Evolutionary conservation across 2,329 filamentous ascomycete genomes (phyloP).

Genomic region (Graphilbum ipis-grandicollis): DNA sequence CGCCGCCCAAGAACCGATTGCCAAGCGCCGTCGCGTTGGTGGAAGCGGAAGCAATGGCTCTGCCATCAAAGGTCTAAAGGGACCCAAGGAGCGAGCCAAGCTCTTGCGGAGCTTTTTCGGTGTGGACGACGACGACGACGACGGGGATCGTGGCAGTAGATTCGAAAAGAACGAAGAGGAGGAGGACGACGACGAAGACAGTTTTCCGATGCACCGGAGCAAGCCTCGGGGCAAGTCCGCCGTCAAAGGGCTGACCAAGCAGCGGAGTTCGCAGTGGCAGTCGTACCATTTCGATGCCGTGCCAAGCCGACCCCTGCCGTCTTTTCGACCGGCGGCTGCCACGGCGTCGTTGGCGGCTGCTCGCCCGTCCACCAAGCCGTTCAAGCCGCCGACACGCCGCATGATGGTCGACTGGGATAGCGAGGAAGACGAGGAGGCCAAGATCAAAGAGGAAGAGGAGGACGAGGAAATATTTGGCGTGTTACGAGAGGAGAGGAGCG

Average conservation of each 20-base stretch:
- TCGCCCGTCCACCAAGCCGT: background rate
- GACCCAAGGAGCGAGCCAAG: background rate
- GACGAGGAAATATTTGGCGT: background rate
- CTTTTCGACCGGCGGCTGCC: background rate
- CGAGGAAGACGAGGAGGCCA: background rate
- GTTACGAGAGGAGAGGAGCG: constrained; percentile 8
- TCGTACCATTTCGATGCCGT: constrained; percentile 6
- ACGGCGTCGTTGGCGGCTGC: background rate
- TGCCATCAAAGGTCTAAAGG: background rate
- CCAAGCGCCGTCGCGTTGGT: constrained; percentile 4
- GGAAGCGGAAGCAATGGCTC: no score
- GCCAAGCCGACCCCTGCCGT: background rate
- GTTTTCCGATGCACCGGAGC: background rate
- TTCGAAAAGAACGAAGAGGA: constrained; percentile 1
- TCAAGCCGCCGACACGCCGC: background rate
- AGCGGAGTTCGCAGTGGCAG: constrained; percentile 8
- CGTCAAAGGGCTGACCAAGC: constrained; percentile 8
- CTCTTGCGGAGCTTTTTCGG: background rate
- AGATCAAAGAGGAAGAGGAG: background rate
- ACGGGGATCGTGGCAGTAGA: background rate
- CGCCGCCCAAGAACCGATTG: background rate
- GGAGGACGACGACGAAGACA: constrained; percentile 7
- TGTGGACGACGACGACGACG: background rate
- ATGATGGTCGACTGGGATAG: background rate
- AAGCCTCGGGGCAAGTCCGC: constrained; percentile 1